phyloP scores from a whole-genome alignment of 192 early-diverging fungal genomes.

The Pilobolus umbonatus region DNA sequence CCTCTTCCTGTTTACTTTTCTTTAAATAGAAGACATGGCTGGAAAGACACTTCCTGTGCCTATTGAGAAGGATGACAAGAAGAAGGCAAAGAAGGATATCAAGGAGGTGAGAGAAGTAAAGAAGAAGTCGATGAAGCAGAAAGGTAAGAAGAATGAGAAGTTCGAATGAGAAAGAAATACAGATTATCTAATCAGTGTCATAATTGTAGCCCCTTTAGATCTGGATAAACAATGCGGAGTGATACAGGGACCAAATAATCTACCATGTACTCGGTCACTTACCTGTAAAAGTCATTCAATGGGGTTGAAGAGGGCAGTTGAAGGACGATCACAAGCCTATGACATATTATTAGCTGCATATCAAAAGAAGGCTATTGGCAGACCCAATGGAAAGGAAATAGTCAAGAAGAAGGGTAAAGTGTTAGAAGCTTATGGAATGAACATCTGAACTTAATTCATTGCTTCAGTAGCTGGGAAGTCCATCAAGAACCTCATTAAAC shows the following conservation, averaged over 20 bases:
- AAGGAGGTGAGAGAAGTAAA: no score
- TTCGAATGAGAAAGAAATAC: no score
- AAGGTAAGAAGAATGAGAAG: slow-evolving; percentile 17
- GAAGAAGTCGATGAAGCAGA: slow-evolving; percentile 46
- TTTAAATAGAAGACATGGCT: no score
- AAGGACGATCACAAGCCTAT: slow-evolving; percentile 79
- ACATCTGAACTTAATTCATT: not conserved
- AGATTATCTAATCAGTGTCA: not conserved
- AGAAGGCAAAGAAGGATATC: slow-evolving; percentile 58
- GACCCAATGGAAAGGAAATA: slow-evolving; percentile 49
- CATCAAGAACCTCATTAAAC: slow-evolving; percentile 7
- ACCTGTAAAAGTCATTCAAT: slow-evolving; percentile 97
- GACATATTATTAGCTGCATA: slow-evolving; percentile 72
- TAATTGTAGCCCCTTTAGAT: slow-evolving; percentile 61
- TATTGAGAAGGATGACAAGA: slow-evolving; percentile 45
- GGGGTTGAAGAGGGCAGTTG: slow-evolving; percentile 77
- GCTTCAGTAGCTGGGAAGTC: slow-evolving; percentile 12
- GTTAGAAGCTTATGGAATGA: not conserved
- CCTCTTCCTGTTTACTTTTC: no score
- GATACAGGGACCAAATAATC: slow-evolving; percentile 45
- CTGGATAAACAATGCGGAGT: slow-evolving; percentile 93
- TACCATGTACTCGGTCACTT: slow-evolving; percentile 78
- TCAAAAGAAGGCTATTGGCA: slow-evolving; percentile 65
- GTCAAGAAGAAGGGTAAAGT: not conserved
- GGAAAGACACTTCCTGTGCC: slow-evolving; percentile 36